phyloP scores from a whole-genome alignment of 2,329 filamentous ascomycete species.

The Colletotrichum horii region DNA sequence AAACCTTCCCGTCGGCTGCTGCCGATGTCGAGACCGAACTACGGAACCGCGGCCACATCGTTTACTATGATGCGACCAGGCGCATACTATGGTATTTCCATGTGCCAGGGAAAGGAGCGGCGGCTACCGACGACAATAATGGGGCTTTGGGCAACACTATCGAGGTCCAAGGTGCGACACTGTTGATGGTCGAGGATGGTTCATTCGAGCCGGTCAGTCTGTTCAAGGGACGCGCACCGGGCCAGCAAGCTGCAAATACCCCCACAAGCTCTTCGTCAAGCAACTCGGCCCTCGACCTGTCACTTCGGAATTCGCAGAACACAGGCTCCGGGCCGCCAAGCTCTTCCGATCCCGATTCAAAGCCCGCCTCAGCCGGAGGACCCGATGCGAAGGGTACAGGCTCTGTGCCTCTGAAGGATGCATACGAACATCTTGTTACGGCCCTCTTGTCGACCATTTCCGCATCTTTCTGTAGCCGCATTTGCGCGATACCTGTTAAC shows the following conservation, averaged over 20 bases:
- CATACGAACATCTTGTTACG: conserved; percentile 60
- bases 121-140: conserved; percentile 10
- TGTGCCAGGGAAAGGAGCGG: conserved; percentile 47
- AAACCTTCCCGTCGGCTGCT: conserved; percentile 49
- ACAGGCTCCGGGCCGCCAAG: conserved; percentile 27
- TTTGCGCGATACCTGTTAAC: conserved; percentile 57
- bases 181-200: conserved; percentile 54
- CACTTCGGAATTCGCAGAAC: conserved; percentile 31
- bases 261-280: conserved; percentile 52
- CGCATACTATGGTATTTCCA: conserved; percentile 62
- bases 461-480: conserved; percentile 51
- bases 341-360: conserved; percentile 29
- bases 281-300: conserved; percentile 42
- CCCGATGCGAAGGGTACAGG: conserved; percentile 38
- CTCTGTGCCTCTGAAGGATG: conserved; percentile 44
- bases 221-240: conserved; percentile 46
- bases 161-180: conserved; percentile 47
- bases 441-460: conserved; percentile 58
- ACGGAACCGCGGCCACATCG: conserved; percentile 57
- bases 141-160: conserved; percentile 42
- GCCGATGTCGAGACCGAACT: conserved; percentile 57
- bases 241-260: conserved; percentile 46
- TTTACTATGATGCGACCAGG: conserved; percentile 55
- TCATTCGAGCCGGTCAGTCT: conserved; percentile 54
- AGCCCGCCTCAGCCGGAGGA: conserved; percentile 24